These are phyloP conservation scores for Lentinus brumalis DNA, from an alignment of 768 basidiomycete species.

Conservation along the genomic window DNA sequence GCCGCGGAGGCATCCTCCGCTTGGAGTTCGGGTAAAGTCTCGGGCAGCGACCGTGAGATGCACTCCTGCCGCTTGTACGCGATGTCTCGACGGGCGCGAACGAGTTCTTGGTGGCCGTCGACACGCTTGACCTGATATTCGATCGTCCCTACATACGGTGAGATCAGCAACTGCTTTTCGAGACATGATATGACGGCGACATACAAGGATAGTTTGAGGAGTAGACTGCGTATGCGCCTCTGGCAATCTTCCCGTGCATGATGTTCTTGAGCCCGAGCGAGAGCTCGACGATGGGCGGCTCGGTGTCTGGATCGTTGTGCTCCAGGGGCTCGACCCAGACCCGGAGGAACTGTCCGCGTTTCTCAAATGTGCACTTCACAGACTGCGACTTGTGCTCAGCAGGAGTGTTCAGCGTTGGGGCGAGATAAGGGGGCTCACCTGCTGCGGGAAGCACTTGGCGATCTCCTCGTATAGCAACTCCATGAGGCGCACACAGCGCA, in stretches of 20 bases:
- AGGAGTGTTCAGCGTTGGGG: background rate
- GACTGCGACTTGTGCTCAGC: conserved; percentile 39
- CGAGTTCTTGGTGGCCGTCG: conserved; percentile 1
- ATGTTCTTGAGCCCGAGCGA: conserved; percentile 50
- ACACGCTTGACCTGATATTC: conserved; percentile 12
- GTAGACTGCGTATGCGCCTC: conserved; percentile 30
- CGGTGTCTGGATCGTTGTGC: conserved; percentile 42
- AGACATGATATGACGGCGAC: background rate
- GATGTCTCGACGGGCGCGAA: conserved; percentile 8
- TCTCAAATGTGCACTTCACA: conserved; percentile 64
- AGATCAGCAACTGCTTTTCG: background rate
- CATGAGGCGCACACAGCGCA: conserved; percentile 68
- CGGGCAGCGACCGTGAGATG: no score
- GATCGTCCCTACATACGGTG: conserved; percentile 16
- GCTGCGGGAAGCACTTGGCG: conserved; percentile 57
- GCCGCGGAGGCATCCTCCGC: no score
- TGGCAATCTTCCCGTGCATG: conserved; percentile 39
- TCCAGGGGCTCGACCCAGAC: conserved; percentile 69
- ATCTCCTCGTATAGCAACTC: conserved; percentile 68
- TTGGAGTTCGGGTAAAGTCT: no score
- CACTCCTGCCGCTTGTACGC: conserved; percentile 19
- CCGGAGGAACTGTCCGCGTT: conserved; percentile 47
- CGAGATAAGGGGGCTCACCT: conserved; percentile 47
- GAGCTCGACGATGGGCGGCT: conserved; percentile 58
- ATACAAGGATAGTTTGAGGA: conserved; percentile 11